A percentile compares a stretch with the other conserved stretches of the same genome.
Evolutionary conservation across 805 yeast species (phyloP).

Genomic region (Limtongia smithiae): DNA sequence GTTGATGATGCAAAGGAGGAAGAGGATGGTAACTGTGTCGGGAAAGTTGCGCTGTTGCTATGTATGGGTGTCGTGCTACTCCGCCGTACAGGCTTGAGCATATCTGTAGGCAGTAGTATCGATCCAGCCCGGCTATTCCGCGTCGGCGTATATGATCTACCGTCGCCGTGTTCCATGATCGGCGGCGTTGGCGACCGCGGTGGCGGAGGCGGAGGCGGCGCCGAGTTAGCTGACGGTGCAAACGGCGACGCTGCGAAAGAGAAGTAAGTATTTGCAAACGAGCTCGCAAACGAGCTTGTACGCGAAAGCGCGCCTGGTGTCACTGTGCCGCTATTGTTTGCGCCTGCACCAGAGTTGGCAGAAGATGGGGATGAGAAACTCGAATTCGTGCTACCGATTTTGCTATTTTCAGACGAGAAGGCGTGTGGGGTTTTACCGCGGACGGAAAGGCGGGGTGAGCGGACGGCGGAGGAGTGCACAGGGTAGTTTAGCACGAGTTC

Average conservation of each 20-base stretch:
- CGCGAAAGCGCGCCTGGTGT: too few species aligned
- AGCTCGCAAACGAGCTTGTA: too few species aligned
- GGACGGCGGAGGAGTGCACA: constrained; percentile 16
- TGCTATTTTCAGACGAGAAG: background rate
- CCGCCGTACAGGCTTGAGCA: constrained; percentile 11
- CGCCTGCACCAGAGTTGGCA: background rate
- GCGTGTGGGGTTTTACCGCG: constrained; percentile 14
- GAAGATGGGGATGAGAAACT: too few species aligned
- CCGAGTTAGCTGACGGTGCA: background rate
- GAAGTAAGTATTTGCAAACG: too few species aligned
- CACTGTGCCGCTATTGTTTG: constrained; percentile 8
- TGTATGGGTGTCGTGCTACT: background rate
- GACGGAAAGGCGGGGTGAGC: constrained; percentile 19
- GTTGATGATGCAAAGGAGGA: too few species aligned
- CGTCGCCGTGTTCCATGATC: too few species aligned
- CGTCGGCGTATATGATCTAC: background rate
- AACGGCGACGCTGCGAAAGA: background rate
- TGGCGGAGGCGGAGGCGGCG: constrained; percentile 15
- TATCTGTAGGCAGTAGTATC: constrained; percentile 16
- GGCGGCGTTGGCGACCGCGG: constrained; percentile 13
- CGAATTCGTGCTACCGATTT: too few species aligned
- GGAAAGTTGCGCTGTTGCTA: too few species aligned
- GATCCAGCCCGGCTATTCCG: background rate
- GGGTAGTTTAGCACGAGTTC: constrained; percentile 52
- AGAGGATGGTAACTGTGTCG: too few species aligned